Percentiles rank a stretch among this genome's conserved stretches.
phyloP scores from a whole-genome alignment of 1,284 basidiomycete species.

The Heimioporus punctisporus region DNA sequence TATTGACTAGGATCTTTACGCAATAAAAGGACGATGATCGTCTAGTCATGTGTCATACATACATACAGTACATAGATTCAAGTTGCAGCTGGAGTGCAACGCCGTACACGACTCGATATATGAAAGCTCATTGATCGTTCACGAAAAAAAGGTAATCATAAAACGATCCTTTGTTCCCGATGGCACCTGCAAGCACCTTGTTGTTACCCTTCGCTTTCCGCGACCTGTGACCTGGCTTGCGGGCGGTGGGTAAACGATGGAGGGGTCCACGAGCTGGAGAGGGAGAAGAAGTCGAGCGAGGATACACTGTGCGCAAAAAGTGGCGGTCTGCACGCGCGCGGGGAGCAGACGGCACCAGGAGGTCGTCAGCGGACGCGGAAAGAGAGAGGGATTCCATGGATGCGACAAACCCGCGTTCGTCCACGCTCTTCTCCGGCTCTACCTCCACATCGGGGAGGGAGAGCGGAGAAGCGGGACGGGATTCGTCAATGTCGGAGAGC shows the following conservation, averaged over 20 bases:
- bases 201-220: conserved; percentile 17
- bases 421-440: conserved; percentile 10
- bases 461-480: conserved; percentile 24
- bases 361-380: conserved; percentile 8
- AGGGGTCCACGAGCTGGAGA: conserved; percentile 38
- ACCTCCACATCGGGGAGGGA: conserved; percentile 14
- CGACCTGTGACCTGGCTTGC: conserved; percentile 11
- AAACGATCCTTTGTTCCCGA: conserved; percentile 28
- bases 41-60: conserved; percentile 3
- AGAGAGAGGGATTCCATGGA: conserved; percentile 36
- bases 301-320: conserved; percentile 11
- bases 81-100: too few species aligned
- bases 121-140: conserved; percentile 29
- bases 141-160: conserved; percentile 43
- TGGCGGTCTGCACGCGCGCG: conserved; percentile 22
- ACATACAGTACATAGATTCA: too few species aligned
- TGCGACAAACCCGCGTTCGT: conserved; percentile 30
- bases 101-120: too few species aligned
- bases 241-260: conserved; percentile 17
- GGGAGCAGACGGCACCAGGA: not conserved
- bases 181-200: conserved; percentile 19
- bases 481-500: conserved; percentile 31
- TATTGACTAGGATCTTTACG: conserved; percentile 62
- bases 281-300: conserved; percentile 42
- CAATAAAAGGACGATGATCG: conserved; percentile 38